Evolutionary conservation across 257 asterid genomes (phyloP), one percentile per base, ranked within the genome.

Genomic region (Solanum microdontum): DNA sequence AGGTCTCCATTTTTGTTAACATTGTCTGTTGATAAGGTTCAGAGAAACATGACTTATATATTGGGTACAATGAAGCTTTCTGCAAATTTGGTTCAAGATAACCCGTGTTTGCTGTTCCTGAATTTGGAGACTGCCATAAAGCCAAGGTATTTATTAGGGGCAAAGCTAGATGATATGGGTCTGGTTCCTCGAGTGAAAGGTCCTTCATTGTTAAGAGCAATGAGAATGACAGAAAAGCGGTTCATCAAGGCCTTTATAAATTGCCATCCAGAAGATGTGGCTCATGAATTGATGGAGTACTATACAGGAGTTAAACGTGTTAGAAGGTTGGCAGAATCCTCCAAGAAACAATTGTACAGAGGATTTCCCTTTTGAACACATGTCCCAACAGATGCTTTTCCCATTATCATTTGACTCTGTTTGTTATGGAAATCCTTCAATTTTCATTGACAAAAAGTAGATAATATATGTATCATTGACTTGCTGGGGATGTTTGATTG

Each of bases 151-250:
- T 90, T 87, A 85, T 40, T 96, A 3, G 96, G 94, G 19, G 91
- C 91, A 83, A 95, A 92, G 89, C 90, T 96, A 43, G 98, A 94
- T 87, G 95, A 93, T 62, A 91, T 94, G 96, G 97, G 93, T 30
- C 91, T 96, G 48, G 90, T 77, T 28, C 98, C 98, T 87, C 89
- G 84, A 88, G 90, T 94, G 21, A 94, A 90, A 87, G 98, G 98
- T 75, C 91, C 91, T 75, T 64, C 83, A 14, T 74, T 96, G 93
- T 55, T 94, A 83, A 92, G 89, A 83, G 95, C 98, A 72, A 83
- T 96, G 89, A 91, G 99, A 91, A 96, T 96, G 99, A 86, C 92
- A 2, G 98, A 96, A 51, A 89, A 94, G 86, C 91, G 96, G 82
- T 94, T 96, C 89, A 30, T 90, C 88, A 43, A 91, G 33, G 95